A percentile compares a stretch with the other conserved stretches of the same genome.
Evolutionary conservation across 257 asterid genomes (phyloP).

Genomic region (Solanum chilense): DNA sequence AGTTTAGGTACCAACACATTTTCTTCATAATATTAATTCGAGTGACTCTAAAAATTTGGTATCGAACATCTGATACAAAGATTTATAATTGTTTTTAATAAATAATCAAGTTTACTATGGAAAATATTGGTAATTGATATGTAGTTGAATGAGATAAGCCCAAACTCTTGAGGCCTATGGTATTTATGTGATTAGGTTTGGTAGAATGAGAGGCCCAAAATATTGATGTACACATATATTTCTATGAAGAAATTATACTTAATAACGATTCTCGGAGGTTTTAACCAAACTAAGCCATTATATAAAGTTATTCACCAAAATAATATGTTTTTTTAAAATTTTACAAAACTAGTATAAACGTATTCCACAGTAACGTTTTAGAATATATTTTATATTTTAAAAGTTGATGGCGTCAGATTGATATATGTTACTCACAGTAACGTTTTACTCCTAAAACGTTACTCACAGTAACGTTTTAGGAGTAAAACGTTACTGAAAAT

Average conservation of each 20-base stretch:
- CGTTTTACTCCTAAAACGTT: no score
- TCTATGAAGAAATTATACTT: not conserved
- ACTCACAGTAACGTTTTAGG: no score
- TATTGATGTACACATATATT: not conserved
- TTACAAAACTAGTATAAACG: no score
- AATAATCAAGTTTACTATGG: not conserved
- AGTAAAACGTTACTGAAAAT: no score
- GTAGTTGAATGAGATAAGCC: not conserved
- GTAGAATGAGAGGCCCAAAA: not conserved
- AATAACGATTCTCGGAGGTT: no score
- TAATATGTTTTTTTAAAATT: no score
- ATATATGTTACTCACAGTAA: no score
- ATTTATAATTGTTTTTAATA: not conserved
- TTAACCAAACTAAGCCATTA: no score
- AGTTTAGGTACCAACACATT: not conserved
- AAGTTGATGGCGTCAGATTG: no score
- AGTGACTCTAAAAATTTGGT: not conserved
- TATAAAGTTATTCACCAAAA: no score
- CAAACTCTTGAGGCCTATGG: not conserved
- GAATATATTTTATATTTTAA: no score
- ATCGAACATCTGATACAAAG: not conserved
- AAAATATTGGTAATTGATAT: not conserved
- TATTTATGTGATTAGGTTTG: not conserved
- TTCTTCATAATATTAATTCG: not conserved
- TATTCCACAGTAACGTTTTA: no score